phyloP scores from a whole-genome alignment of 2,329 filamentous ascomycete genomes.

The Dothistroma septosporum region DNA sequence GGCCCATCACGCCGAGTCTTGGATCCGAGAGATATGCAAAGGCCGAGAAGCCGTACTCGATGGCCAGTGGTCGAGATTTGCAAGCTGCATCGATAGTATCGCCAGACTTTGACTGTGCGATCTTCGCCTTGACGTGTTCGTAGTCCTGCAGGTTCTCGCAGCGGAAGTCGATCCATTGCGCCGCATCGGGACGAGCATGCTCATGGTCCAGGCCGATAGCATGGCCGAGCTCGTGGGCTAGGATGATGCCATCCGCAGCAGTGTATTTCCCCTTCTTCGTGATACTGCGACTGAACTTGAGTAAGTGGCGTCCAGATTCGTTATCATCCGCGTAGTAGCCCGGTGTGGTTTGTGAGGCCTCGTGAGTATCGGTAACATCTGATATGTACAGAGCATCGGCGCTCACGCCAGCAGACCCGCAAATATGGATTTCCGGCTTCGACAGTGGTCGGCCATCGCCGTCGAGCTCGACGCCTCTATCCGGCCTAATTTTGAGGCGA shows the following conservation, averaged over 20 bases:
- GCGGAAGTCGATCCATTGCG: not conserved
- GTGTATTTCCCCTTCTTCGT: not conserved
- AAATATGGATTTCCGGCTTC: not conserved
- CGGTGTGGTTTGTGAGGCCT: not conserved
- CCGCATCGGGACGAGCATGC: slow-evolving; percentile 1
- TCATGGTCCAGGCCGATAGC: slow-evolving; percentile 1
- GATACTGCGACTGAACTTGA: slow-evolving; percentile 1
- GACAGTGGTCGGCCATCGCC: not conserved
- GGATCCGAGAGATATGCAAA: not conserved
- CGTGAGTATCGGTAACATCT: not conserved
- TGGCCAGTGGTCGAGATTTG: not conserved
- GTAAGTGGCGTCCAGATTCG: not conserved
- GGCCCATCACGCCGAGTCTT: not conserved
- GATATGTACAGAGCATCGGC: not conserved
- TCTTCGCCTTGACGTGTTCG: slow-evolving; percentile 1
- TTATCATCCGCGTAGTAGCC: not conserved
- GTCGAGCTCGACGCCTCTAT: not conserved
- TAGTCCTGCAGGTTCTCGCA: slow-evolving; percentile 1
- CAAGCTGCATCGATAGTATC: slow-evolving; percentile 3
- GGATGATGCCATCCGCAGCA: not conserved
- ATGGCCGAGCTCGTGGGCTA: slow-evolving; percentile 3
- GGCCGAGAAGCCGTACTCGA: not conserved
- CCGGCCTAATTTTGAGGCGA: not conserved
- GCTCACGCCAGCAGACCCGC: not conserved
- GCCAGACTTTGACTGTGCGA: not conserved